Conservation (phyloP, 768 basidiomycete species). For the Leccinum aurantiacum region DNA sequence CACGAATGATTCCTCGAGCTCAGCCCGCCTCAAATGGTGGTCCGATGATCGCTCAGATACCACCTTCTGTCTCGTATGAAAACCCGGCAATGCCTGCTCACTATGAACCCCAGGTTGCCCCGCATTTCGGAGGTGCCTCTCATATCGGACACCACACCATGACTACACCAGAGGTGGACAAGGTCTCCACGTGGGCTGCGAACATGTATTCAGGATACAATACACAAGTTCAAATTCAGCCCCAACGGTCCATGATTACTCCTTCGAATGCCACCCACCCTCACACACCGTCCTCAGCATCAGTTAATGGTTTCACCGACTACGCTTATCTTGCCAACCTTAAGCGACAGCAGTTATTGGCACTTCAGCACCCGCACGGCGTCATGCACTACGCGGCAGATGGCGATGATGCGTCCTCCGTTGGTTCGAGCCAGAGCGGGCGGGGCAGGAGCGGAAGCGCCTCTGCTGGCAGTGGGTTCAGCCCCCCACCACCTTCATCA, state of each 20-base stretch:
- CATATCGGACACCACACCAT: conserved; percentile 25
- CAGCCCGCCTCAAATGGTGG: conserved; percentile 30
- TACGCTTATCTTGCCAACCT: conserved; percentile 28
- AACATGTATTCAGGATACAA: conserved; percentile 32
- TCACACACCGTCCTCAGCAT: conserved; percentile 17
- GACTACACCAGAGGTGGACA: conserved; percentile 25
- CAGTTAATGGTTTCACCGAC: conserved; percentile 16
- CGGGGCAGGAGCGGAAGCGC: conserved; percentile 40
- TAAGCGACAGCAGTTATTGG: conserved; percentile 32
- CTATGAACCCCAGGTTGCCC: conserved; percentile 40
- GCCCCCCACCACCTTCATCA: conserved; percentile 31
- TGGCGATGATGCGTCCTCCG: conserved; percentile 40
- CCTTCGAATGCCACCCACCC: conserved; percentile 43
- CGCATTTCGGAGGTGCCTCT: conserved; percentile 28
- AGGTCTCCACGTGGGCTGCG: conserved; percentile 31
- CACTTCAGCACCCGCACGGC: conserved; percentile 32
- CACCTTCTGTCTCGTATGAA: conserved; percentile 46
- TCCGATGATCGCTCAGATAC: conserved; percentile 48
- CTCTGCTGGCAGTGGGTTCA: conserved; percentile 34
- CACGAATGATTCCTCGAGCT: conserved; percentile 26
- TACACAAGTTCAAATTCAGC: conserved; percentile 26
- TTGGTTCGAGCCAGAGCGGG: conserved; percentile 35
- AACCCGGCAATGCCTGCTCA: conserved; percentile 50
- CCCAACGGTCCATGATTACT: conserved; percentile 41
- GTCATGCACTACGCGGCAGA: conserved; percentile 31